Evolutionary conservation across 495 filamentous ascomycete species (phyloP), one percentile per base, ranked within the genome.

Genomic region (Xylaria scruposa): DNA sequence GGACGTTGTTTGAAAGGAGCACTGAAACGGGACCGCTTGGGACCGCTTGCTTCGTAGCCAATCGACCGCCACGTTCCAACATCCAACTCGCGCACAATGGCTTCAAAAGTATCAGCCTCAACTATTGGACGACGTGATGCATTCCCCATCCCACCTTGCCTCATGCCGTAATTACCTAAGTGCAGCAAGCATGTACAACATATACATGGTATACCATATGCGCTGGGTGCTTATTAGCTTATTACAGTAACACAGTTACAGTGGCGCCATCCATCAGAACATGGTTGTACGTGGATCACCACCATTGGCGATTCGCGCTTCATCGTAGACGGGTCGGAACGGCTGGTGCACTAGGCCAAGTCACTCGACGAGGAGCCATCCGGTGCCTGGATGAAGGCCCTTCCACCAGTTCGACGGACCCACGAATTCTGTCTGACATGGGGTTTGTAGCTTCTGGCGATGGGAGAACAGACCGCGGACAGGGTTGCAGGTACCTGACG

Each of bases 131-230:
- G 26, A 56, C 54, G 17, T 21, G 46, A 62, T 44, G 60, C 33
- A 63, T 26, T 9, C 38, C 26, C 38, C 10, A 38, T 38, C n/a
- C 59, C 59, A 36, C 59, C 36, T 40, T 17, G 12, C n/a, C 36
- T 7, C 15, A 26, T 40, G 21, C 60, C 58, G 33, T 17, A 40
- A 15, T 21, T 63, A 42, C 60, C 60, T 31, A 46, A 46, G 61
- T 76, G 38, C 67, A 58, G 69, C 64, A 79, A 79, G 78, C 76
- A 75, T 77, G 77, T 76, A 31, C 29, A 1, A 3, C 3, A 31
- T 3, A 31, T 31, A 31, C 29, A 31, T 31, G 3, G 29, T 3
- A 31, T 31, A 31, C 1, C 3, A 31, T 31, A 31, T 67, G 47
- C 49, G 65, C 65, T 7, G 65, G 47, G 65, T 44, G 29, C 13